Evolutionary conservation across 2,329 filamentous ascomycete species (phyloP), one percentile per base, ranked within the genome.

Genomic region (Monosporascus sp.): DNA sequence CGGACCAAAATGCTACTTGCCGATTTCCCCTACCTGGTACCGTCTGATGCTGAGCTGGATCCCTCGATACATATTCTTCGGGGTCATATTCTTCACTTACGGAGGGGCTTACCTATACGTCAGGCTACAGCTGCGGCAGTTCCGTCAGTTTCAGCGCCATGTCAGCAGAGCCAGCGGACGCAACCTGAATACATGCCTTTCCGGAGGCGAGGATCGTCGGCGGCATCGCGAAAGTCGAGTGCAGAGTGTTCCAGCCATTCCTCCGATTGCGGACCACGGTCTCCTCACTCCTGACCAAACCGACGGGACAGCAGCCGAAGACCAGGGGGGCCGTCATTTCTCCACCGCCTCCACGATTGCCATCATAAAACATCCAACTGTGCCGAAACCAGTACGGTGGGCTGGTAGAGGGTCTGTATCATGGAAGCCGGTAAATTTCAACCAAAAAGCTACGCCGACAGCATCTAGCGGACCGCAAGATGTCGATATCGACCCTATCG

Each of bases 71-170:
- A 59, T 88, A 37, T 84, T 90, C 49, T 82, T 88, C 58, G 63
- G 78, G 8, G 72, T 79, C 25, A 87, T 92, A 57, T 70, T 89
- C 37, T 67, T 75, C 27, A 80, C 88, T 2, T 89, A 90, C 48
- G 72, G 80, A 24, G 81, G 80, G 6, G 84, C 91, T n/a, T 91
- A 91, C 64, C 63, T 82, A 11, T 87, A 89, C 58, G 83, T 91
- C 7, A 70, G 73, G 20, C 67, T 71, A 11, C 65, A 72, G 37
- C 73, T 78, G 63, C 66, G 65, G 3, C 67, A 71, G 3, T 76
- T 76, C 51, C 68, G 66, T 22, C 55, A 53, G 44, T 60, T 62
- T 37, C 66, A 67, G 53, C 61, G 64, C 48, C 56, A 63, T 31
- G 61, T 59, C 37, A 66, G 62, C 50, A 55, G 46, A 27, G 52